phyloP scores from a whole-genome alignment of 345 rosid genomes.

The Arabis hirsuta region DNA sequence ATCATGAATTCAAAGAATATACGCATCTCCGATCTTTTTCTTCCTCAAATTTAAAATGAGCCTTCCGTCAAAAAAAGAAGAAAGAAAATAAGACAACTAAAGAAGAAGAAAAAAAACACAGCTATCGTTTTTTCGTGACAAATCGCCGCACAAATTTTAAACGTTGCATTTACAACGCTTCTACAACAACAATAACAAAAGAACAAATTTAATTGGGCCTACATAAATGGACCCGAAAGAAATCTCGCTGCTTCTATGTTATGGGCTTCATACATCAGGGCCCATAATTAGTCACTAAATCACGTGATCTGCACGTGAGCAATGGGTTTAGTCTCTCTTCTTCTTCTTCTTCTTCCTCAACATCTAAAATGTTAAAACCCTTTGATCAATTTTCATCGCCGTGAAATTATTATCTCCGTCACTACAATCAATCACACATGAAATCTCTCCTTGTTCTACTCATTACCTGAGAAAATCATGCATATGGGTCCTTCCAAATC shows the following conservation, averaged over 20 bases:
- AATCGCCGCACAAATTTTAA: background rate
- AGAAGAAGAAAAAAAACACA: background rate
- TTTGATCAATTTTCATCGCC: background rate
- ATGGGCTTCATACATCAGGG: constrained; percentile 11
- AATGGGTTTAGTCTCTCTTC: background rate
- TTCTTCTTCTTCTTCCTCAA: background rate
- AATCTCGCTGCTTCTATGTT: background rate
- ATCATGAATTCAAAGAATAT: constrained; percentile 26
- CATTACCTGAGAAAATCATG: constrained; percentile 38
- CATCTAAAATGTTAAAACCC: constrained; percentile 29
- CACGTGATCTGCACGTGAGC: constrained; percentile 27
- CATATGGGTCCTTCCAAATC: constrained; percentile 36
- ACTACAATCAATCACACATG: constrained; percentile 13
- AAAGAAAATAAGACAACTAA: constrained; percentile 33
- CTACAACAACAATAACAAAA: too few species aligned
- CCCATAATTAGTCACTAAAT: background rate
- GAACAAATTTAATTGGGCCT: background rate
- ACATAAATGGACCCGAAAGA: background rate
- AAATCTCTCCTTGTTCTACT: constrained; percentile 2
- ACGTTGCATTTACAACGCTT: background rate
- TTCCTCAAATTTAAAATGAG: constrained; percentile 26
- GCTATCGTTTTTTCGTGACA: constrained; percentile 15
- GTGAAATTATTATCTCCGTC: background rate
- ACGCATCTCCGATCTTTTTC: constrained; percentile 33
- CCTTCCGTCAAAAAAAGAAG: constrained; percentile 18